Evolutionary conservation across 2,329 filamentous ascomycete genomes (phyloP).

Genomic region (Cladosporium sp.): DNA sequence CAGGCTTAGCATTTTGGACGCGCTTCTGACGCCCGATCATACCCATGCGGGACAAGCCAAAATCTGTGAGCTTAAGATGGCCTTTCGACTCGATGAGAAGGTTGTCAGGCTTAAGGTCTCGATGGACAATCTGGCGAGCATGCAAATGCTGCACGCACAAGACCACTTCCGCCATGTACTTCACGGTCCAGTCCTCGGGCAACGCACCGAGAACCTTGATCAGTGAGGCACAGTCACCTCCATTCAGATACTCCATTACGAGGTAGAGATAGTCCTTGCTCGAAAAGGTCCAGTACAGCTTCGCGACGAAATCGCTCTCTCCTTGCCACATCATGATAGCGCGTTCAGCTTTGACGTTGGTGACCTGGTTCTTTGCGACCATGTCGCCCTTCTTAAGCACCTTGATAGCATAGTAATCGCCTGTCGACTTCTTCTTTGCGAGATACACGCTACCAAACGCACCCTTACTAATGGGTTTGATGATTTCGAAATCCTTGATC

Average conservation of each 20-base stretch:
- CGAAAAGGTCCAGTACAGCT: conserved; percentile 99
- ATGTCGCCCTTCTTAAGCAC: conserved; percentile 99
- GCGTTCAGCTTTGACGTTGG: conserved; percentile 96
- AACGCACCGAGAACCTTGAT: conserved; percentile 92
- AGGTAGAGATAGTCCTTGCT: conserved; percentile 99
- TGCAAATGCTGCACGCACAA: conserved; percentile 97
- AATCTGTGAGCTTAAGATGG: conserved; percentile 95
- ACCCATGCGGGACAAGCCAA: conserved; percentile 96
- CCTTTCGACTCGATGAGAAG: conserved; percentile 95
- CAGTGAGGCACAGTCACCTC: conserved; percentile 92
- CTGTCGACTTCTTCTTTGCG: conserved; percentile 97
- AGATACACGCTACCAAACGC: conserved; percentile 98
- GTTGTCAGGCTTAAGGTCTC: conserved; percentile 96
- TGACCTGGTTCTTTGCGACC: conserved; percentile 99
- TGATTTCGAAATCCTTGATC: conserved; percentile 99
- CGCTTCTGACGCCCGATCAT: conserved; percentile 94
- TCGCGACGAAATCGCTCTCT: conserved; percentile 97
- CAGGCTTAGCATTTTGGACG: conserved; percentile 73
- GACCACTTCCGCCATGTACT: conserved; percentile 94
- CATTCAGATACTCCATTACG: conserved; percentile 99
- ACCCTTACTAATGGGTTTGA: conserved; percentile 98
- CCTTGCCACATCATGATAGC: conserved; percentile 99
- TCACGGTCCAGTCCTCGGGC: conserved; percentile 96
- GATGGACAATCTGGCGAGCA: conserved; percentile 90
- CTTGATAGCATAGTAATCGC: conserved; percentile 98